Base-by-base conservation (phyloP, 441 rosid species). In the Gossypium lobatum region DNA sequence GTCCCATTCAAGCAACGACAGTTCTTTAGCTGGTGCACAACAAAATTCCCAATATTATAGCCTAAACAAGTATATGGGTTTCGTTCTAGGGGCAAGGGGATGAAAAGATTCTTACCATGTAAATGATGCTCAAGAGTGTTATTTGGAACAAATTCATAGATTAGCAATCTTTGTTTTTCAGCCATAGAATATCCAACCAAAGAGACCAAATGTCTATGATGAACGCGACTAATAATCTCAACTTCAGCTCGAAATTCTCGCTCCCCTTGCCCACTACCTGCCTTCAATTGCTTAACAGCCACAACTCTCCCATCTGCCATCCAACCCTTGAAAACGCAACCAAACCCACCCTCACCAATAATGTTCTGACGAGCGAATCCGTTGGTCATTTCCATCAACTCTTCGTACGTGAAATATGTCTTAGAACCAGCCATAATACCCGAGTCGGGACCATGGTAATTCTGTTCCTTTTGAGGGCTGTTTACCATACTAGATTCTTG, bases 311-410 rank as follows among this genome's bases (percentile, higher is more conserved):
- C 94, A 67, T 88, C 88, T 0, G 80, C 75, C 64, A 82, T 58
- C 59, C 70, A 70, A 62, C 96, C 97, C 78, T 85, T 84, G 70
- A 76, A 91, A 55, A 94, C 97, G 54, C 89, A 89, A 55, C 98
- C 98, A 50, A 94, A 94, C 7, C 97, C 98, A 1, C 97, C 98
- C 83, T 94, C 95, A 10, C 98, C 97, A 23, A 92, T 79, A 64
- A 92, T 82, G 34, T 91, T 91, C 23, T 86, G 85, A 1, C 76
- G 79, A 63, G 91, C 39, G 80, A 94, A 92, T 70, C 93, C 97
- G 31, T 76, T 70, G 9, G 97, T 94, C 76, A 92, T 89, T 52
- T 85, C 89, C 80, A 84, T 85, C 80, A 94, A 74, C 68, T 90
- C 91, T 17, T 94, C 91, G 25, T 91, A 90, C 72, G 80, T 85